Percentiles rank a stretch among this genome's conserved stretches.
Conservation (phyloP, 2,329 filamentous ascomycete genomes). For the Aspergillus fructus region DNA sequence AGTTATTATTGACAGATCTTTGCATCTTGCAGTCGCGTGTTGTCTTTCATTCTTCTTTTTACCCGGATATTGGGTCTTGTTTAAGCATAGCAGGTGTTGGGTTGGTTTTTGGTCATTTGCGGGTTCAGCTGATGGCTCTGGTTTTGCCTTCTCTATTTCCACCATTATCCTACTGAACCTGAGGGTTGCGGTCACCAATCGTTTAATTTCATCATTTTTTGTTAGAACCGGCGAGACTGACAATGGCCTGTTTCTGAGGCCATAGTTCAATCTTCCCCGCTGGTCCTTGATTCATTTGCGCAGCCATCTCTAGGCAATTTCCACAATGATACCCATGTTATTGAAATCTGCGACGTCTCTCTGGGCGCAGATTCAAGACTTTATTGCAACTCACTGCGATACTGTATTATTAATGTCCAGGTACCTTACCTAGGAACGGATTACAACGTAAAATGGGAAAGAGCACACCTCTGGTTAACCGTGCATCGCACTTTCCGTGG, state of each 20-base stretch:
- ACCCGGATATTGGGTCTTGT: constrained; percentile 1
- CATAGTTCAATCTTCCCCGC: background rate
- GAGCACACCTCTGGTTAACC: no score
- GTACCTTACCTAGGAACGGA: no score
- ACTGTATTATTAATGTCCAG: no score
- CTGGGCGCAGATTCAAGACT: constrained; percentile 2
- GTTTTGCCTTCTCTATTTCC: background rate
- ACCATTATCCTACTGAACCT: background rate
- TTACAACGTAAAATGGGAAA: no score
- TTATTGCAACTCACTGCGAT: background rate
- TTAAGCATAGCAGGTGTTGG: constrained; percentile 15
- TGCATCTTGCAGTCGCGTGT: constrained; percentile 7
- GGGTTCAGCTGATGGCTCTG: background rate
- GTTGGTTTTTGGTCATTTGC: constrained; percentile 5
- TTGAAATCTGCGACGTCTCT: background rate
- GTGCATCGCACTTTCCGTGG: no score
- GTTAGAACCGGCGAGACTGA: background rate
- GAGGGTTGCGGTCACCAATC: background rate
- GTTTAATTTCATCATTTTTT: constrained; percentile 8
- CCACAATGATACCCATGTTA: constrained; percentile 31
- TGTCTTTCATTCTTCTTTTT: background rate
- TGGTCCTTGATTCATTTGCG: background rate
- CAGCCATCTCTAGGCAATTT: constrained; percentile 6
- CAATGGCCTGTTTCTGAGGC: background rate
- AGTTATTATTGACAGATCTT: constrained; percentile 1